A percentile compares a stretch with the other conserved stretches of the same genome.
These are phyloP conservation scores for Trichosanthes cucumerina DNA, from an alignment of 306 rosid species.

Conservation along the genomic window DNA sequence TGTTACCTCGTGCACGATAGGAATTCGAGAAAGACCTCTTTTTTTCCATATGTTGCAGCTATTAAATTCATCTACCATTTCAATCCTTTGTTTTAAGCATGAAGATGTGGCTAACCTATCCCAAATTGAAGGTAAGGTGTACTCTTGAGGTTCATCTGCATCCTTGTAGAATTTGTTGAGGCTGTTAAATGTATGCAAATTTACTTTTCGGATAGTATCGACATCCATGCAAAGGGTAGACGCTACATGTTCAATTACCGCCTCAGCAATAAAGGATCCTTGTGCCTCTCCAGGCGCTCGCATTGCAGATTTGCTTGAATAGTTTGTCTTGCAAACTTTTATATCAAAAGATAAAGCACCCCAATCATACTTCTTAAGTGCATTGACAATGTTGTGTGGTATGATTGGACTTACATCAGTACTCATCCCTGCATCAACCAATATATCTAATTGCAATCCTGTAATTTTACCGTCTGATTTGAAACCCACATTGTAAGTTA, in stretches of 20 bases:
- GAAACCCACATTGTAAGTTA: constrained; percentile 77
- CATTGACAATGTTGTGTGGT: constrained; percentile 31
- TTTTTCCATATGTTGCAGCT: constrained; percentile 54
- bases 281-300: constrained; percentile 86
- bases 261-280: constrained; percentile 89
- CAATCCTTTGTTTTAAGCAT: constrained; percentile 36
- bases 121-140: constrained; percentile 81
- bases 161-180: constrained; percentile 39
- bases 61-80: constrained; percentile 52
- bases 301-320: constrained; percentile 76
- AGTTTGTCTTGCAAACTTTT: constrained; percentile 82
- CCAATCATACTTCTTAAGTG: constrained; percentile 86
- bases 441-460: constrained; percentile 57
- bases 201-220: constrained; percentile 58
- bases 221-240: constrained; percentile 58
- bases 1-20: constrained; percentile 28
- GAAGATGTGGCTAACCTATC: constrained; percentile 51
- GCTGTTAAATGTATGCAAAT: constrained; percentile 64
- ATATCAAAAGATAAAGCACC: constrained; percentile 77
- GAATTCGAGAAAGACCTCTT: constrained; percentile 80
- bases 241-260: constrained; percentile 79
- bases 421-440: constrained; percentile 67
- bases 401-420: constrained; percentile 49
- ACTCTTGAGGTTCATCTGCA: constrained; percentile 62
- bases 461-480: constrained; percentile 78